These are phyloP conservation scores for Ceratocystis albifundus DNA, from an alignment of 2,329 filamentous ascomycete genomes.

Conservation along the genomic window DNA sequence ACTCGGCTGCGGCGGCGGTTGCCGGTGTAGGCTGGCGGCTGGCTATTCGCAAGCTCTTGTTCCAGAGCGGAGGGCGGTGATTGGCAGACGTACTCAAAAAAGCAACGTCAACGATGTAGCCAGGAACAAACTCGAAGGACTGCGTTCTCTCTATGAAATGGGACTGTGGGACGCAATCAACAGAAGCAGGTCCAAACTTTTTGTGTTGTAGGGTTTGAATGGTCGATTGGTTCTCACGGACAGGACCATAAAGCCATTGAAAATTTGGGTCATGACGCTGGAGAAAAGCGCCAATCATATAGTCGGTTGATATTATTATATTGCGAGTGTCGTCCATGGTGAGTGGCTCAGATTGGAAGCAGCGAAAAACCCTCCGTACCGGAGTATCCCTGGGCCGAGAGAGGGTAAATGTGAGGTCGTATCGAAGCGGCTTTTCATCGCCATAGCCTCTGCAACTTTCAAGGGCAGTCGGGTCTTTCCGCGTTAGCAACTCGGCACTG, in stretches of 20 bases:
- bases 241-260: constrained; percentile 36
- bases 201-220: constrained; percentile 34
- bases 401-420: constrained; percentile 39
- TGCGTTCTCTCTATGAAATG: constrained; percentile 37
- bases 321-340: constrained; percentile 37
- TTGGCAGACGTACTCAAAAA: constrained; percentile 35
- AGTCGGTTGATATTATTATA: constrained; percentile 39
- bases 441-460: constrained; percentile 30
- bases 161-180: constrained; percentile 38
- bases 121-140: constrained; percentile 37
- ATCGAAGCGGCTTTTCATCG: constrained; percentile 37
- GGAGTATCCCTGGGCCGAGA: constrained; percentile 29
- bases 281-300: constrained; percentile 41
- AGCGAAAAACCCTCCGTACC: constrained; percentile 36
- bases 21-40: constrained; percentile 40
- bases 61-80: constrained; percentile 31
- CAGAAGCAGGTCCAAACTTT: constrained; percentile 35
- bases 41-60: constrained; percentile 34
- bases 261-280: constrained; percentile 41
- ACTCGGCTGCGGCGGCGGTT: constrained; percentile 37
- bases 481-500: constrained; percentile 42
- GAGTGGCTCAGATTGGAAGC: constrained; percentile 40
- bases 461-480: constrained; percentile 39
- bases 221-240: constrained; percentile 32
- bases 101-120: constrained; percentile 39